phyloP scores from a whole-genome alignment of 495 filamentous ascomycete genomes.

The Penicillium goetzii region DNA sequence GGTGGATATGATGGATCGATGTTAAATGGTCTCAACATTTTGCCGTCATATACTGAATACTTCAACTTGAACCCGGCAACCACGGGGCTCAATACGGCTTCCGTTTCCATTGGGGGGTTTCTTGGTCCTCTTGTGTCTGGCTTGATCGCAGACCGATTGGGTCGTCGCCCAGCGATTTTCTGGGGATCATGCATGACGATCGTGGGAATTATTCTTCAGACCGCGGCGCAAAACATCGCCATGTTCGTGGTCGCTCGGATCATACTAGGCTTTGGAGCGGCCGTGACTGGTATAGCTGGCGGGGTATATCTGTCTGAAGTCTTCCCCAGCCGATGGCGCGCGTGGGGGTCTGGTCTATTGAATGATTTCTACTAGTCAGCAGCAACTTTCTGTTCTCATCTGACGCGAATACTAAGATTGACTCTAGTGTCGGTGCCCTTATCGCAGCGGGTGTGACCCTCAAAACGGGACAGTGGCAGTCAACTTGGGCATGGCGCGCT shows the following conservation, averaged over 20 bases:
- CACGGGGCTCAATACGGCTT: slow-evolving; percentile 50
- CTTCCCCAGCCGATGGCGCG: slow-evolving; percentile 47
- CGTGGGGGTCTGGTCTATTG: slow-evolving; percentile 51
- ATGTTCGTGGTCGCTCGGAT: slow-evolving; percentile 48
- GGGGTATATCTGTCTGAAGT: slow-evolving; percentile 48
- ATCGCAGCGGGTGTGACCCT: slow-evolving; percentile 57
- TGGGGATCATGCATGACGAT: slow-evolving; percentile 47
- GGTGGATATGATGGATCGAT: slow-evolving; percentile 56
- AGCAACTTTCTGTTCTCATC: neutral
- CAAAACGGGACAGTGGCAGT: slow-evolving; percentile 52
- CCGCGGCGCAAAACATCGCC: slow-evolving; percentile 51
- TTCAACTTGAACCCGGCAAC: slow-evolving; percentile 50
- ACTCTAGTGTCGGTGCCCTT: slow-evolving; percentile 41
- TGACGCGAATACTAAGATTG: neutral
- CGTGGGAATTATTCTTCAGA: slow-evolving; percentile 52
- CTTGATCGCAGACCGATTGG: slow-evolving; percentile 43
- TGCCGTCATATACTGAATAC: slow-evolving; percentile 53
- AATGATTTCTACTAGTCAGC: slow-evolving; percentile 57
- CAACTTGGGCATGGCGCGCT: slow-evolving; percentile 58
- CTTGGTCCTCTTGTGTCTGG: slow-evolving; percentile 45
- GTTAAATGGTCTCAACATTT: slow-evolving; percentile 56
- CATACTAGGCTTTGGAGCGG: slow-evolving; percentile 47
- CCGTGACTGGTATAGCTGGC: slow-evolving; percentile 42
- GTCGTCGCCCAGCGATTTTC: slow-evolving; percentile 50
- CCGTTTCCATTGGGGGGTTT: slow-evolving; percentile 49